A percentile compares a stretch with the other conserved stretches of the same genome.
Conservation (phyloP, 345 rosid genomes). For the Gossypium bickii region DNA sequence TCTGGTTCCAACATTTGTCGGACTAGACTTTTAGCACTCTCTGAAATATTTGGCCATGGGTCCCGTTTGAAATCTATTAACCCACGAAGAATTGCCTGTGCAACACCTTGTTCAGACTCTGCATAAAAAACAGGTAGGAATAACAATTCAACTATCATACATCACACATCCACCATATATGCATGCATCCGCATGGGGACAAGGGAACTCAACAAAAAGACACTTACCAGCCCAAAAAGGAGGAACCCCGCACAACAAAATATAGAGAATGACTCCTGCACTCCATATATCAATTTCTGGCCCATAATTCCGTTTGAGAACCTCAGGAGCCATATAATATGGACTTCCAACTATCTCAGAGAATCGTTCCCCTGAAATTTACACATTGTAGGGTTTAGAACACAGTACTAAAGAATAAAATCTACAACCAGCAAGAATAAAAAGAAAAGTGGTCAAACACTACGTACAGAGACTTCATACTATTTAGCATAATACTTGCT, state of each 20-base stretch:
- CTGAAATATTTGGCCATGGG: conserved; percentile 98
- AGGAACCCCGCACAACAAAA: conserved; percentile 93
- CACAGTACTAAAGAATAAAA: neutral
- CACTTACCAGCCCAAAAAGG: conserved; percentile 98
- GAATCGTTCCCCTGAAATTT: conserved; percentile 72
- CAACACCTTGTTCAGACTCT: conserved; percentile 99
- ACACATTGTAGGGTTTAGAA: conserved; percentile 17
- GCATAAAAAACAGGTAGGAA: conserved; percentile 22
- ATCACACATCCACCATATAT: neutral
- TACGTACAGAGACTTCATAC: neutral
- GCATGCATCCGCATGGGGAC: neutral
- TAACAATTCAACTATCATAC: neutral
- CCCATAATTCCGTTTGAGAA: conserved; percentile 91
- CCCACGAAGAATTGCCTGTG: conserved; percentile 99
- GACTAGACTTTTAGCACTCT: conserved; percentile 81
- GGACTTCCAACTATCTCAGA: conserved; percentile 99
- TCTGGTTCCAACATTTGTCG: conserved; percentile 98
- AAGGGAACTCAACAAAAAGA: neutral
- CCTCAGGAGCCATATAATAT: conserved; percentile 99
- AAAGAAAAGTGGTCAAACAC: neutral
- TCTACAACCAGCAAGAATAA: neutral
- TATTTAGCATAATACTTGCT: neutral
- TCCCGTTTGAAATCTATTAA: conserved; percentile 95
- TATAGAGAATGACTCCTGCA: conserved; percentile 97
- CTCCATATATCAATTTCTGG: conserved; percentile 99